Conservation (phyloP, 805 yeast genomes). For the Monosporozyma aerobia region DNA sequence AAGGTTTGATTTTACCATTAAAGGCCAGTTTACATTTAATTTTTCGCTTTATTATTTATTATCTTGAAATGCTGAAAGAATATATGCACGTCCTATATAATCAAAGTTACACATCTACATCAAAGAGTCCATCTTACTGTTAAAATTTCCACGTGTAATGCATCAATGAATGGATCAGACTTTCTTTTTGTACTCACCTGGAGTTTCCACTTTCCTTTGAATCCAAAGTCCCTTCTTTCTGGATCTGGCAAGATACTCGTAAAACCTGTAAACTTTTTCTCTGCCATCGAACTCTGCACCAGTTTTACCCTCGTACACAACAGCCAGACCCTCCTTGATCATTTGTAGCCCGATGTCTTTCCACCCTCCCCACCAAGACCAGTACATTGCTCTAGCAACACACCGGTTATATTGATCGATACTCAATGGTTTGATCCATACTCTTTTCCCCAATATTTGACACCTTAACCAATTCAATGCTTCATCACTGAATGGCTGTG, state of each 20-base stretch:
- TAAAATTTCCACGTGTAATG: not conserved
- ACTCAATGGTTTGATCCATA: constrained; percentile 68
- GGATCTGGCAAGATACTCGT: constrained; percentile 52
- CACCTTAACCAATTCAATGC: constrained; percentile 68
- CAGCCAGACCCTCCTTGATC: constrained; percentile 74
- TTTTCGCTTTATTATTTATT: not conserved
- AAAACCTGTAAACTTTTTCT: constrained; percentile 47
- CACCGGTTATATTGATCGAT: constrained; percentile 85
- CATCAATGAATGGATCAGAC: not conserved
- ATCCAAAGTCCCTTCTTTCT: constrained; percentile 63
- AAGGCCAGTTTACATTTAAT: not conserved
- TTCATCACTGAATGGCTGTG: constrained; percentile 81
- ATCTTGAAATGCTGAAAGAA: not conserved
- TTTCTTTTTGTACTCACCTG: constrained; percentile 63
- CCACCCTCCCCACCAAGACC: constrained; percentile 50
- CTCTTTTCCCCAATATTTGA: constrained; percentile 55
- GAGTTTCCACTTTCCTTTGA: constrained; percentile 48
- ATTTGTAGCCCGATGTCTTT: constrained; percentile 81
- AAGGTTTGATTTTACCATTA: not conserved
- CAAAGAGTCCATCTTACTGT: not conserved
- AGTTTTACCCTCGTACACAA: constrained; percentile 74
- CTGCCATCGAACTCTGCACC: constrained; percentile 83
- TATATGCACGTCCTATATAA: not conserved
- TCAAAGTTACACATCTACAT: not conserved
- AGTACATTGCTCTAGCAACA: constrained; percentile 64